phyloP scores from a whole-genome alignment of 2,329 filamentous ascomycete genomes.

The Emmonsiellopsis sp. region DNA sequence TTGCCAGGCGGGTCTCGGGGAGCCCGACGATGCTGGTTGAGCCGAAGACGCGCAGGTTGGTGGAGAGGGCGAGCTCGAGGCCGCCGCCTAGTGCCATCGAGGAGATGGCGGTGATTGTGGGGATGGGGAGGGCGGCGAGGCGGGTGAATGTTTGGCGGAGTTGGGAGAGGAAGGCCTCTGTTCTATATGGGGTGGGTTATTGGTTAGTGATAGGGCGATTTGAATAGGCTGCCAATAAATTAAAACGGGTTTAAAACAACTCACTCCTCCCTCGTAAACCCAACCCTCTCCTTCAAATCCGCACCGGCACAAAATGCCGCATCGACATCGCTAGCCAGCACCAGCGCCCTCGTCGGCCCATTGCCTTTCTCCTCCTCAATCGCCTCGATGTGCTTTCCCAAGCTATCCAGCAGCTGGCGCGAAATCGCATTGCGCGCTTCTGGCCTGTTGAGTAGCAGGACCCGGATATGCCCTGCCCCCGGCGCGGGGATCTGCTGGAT shows the following conservation, averaged over 20 bases:
- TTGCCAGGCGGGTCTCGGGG: conserved; percentile 85
- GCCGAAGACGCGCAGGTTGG: conserved; percentile 78
- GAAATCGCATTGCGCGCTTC: conserved; percentile 86
- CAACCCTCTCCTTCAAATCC: conserved; percentile 78
- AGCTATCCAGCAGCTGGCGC: conserved; percentile 58
- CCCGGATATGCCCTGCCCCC: conserved; percentile 70
- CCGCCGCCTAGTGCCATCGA: conserved; percentile 85
- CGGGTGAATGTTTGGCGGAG: conserved; percentile 67
- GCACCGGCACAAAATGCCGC: conserved; percentile 87
- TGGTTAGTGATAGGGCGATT: background rate
- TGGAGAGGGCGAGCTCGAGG: conserved; percentile 82
- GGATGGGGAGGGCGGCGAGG: conserved; percentile 69
- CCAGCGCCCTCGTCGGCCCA: conserved; percentile 63
- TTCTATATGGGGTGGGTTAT: conserved; percentile 43
- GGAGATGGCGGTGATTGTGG: conserved; percentile 80
- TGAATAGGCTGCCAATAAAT: background rate
- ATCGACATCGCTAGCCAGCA: conserved; percentile 79
- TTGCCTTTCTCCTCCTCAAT: conserved; percentile 52
- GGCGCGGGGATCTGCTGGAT: conserved; percentile 68
- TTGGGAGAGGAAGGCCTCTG: conserved; percentile 63
- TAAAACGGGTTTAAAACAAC: conserved; percentile 18
- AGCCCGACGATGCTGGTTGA: conserved; percentile 71
- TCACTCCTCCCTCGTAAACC: conserved; percentile 70
- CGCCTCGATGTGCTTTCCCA: conserved; percentile 62
- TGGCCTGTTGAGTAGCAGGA: conserved; percentile 81